Percentiles rank a stretch among this genome's conserved stretches.
Evolutionary conservation across 1,284 basidiomycete species (phyloP).

Genomic region (Tilletia caries): DNA sequence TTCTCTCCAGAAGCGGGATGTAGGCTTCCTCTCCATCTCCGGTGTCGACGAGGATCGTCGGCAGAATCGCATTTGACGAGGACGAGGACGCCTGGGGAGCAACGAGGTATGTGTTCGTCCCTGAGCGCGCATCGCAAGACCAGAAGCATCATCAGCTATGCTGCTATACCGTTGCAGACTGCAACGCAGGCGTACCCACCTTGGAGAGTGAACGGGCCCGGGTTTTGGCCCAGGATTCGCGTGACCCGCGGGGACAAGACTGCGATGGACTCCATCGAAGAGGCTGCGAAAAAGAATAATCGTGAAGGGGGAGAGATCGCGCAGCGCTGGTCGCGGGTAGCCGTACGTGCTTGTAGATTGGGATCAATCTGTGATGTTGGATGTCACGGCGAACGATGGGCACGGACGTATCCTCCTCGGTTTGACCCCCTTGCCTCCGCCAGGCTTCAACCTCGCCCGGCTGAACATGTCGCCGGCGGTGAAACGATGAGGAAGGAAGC

Average conservation of each 20-base stretch:
- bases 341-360: too few species aligned
- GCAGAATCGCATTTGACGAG: conserved; percentile 57
- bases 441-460: too few species aligned
- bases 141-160: neutral
- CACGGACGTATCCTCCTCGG: too few species aligned
- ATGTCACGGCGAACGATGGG: too few species aligned
- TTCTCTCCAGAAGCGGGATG: conserved; percentile 64
- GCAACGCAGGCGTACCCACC: conserved; percentile 57
- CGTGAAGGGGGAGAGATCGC: neutral
- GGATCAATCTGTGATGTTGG: too few species aligned
- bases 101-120: conserved; percentile 89
- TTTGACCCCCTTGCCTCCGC: too few species aligned
- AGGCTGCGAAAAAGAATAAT: neutral
- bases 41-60: conserved; percentile 75
- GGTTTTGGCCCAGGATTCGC: conserved; percentile 68
- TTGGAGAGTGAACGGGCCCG: conserved; percentile 85
- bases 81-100: conserved; percentile 54
- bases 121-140: conserved; percentile 54
- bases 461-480: too few species aligned
- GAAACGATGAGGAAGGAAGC: too few species aligned
- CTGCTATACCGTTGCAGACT: neutral
- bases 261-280: conserved; percentile 17
- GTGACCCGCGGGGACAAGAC: conserved; percentile 44
- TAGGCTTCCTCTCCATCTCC: conserved; percentile 75
- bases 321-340: too few species aligned